Evolutionary conservation across 345 rosid species (phyloP), one percentile per base, ranked within the genome.

Genomic region (Triadica sebifera): DNA sequence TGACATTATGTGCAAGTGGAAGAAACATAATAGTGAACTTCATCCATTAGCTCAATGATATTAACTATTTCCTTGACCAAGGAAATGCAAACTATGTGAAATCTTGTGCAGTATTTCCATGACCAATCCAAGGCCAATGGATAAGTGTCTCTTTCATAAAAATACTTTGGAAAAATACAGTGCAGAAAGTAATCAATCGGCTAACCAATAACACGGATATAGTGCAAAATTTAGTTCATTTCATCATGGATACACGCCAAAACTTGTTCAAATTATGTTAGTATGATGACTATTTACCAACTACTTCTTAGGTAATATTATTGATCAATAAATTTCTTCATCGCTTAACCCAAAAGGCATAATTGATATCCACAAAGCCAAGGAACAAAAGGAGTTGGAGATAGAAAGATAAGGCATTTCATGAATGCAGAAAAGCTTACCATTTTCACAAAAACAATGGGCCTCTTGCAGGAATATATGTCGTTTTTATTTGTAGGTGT

Each of bases 361-460:
- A 34, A 6, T 20, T 69, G 55, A 20, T 39, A 38, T 69, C 38
- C 13, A 69, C 49, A 52, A 12, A 19, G 16, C 22, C 67, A 4
- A 45, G 15, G 34, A 4, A 25, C 7, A 39, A 47, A 62, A 2
- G 60, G 8, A 13, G 9, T 2, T 6, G 17, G 46, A 16, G 5
- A 6, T n/a, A 7, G 38, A 4, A 13, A 55, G 17, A 43, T 50
- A 63, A 3, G 24, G 67, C 8, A 52, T 12, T 66, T 56, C 34
- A 17, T 45, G 17, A 43, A 17, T 47, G 13, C 3, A 19, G 22
- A 41, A 17, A 57, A 15, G 22, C 38, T 77, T 80, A 86, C 89
- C 89, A 86, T 83, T 51, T 61, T 37, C 69, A 62, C 37, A 72
- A 66, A 70, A 75, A 12, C 34, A n/a, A 53, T 4, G 15, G 39